Percentiles rank a stretch among this genome's conserved stretches.
These are phyloP conservation scores for Gonapodya sp. DNA, from an alignment of 192 early-diverging fungal genomes.

Conservation along the genomic window DNA sequence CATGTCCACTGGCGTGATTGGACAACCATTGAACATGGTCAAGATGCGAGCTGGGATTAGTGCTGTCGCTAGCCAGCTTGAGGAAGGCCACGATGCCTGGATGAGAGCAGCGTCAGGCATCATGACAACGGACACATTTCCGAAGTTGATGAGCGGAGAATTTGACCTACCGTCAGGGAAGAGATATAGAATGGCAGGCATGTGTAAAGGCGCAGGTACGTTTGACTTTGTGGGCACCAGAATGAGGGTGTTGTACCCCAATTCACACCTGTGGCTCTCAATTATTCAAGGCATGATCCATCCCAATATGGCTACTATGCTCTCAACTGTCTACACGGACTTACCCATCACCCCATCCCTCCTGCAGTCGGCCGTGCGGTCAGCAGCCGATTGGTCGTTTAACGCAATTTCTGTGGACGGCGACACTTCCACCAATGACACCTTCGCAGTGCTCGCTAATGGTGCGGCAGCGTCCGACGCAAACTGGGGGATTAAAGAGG, in stretches of 20 bases:
- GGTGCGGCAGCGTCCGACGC: constrained; percentile 44
- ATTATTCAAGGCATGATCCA: constrained; percentile 42
- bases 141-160: constrained; percentile 67
- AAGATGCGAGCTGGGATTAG: constrained; percentile 65
- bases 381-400: constrained; percentile 85
- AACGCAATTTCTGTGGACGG: constrained; percentile 94
- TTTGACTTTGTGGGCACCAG: constrained; percentile 26
- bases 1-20: constrained; percentile 98
- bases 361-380: constrained; percentile 59
- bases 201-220: constrained; percentile 96
- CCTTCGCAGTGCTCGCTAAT: constrained; percentile 81
- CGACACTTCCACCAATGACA: constrained; percentile 95
- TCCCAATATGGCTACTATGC: constrained; percentile 95
- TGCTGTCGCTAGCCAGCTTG: constrained; percentile 12
- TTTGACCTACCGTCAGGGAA: constrained; percentile 34
- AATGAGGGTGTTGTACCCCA: background rate
- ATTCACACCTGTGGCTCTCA: background rate
- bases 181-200: constrained; percentile 77
- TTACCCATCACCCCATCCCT: constrained; percentile 47
- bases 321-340: constrained; percentile 83
- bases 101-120: constrained; percentile 69
- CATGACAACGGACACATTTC: constrained; percentile 99
- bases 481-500: constrained; percentile 26
- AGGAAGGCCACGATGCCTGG: constrained; percentile 62
- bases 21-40: constrained; percentile 75